Conservation (phyloP, 2,329 filamentous ascomycete species). For the Trematosphaeria pertusa region DNA sequence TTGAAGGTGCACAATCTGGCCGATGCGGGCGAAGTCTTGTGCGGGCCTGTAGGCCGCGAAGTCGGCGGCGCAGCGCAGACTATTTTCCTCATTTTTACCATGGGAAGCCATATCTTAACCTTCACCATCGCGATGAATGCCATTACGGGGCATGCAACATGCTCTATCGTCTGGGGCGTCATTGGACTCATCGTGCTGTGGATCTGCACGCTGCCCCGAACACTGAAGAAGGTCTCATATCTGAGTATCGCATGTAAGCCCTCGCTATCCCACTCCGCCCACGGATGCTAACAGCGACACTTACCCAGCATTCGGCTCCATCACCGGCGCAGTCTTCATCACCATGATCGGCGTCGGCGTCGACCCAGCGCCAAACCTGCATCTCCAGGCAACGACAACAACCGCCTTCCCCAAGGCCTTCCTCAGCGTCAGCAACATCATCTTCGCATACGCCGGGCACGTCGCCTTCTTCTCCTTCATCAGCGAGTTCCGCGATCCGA, state of each 20-base stretch:
- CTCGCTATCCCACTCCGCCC: neutral
- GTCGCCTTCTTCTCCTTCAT: constrained; percentile 73
- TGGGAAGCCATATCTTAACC: constrained; percentile 73
- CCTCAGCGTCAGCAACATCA: constrained; percentile 61
- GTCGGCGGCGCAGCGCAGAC: constrained; percentile 67
- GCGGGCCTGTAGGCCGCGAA: constrained; percentile 66
- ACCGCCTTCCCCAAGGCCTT: constrained; percentile 27
- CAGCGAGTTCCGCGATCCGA: constrained; percentile 66
- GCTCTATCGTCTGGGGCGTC: constrained; percentile 69
- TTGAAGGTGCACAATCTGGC: constrained; percentile 53
- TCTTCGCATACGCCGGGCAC: constrained; percentile 72
- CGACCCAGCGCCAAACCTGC: constrained; percentile 36
- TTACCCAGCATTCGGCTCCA: constrained; percentile 69
- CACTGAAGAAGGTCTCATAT: constrained; percentile 67
- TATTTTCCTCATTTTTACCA: constrained; percentile 70
- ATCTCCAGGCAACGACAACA: constrained; percentile 21
- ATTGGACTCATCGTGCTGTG: constrained; percentile 65
- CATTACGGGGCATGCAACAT: constrained; percentile 66
- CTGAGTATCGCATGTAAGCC: constrained; percentile 64
- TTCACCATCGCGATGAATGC: constrained; percentile 72
- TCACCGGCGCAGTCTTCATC: constrained; percentile 67
- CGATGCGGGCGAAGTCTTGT: constrained; percentile 68
- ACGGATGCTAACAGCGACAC: too few species aligned
- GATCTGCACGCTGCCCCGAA: constrained; percentile 67
- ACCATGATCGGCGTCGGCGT: constrained; percentile 71